Evolutionary conservation across 2,329 filamentous ascomycete species (phyloP).

Genomic region (Claviceps citrina): DNA sequence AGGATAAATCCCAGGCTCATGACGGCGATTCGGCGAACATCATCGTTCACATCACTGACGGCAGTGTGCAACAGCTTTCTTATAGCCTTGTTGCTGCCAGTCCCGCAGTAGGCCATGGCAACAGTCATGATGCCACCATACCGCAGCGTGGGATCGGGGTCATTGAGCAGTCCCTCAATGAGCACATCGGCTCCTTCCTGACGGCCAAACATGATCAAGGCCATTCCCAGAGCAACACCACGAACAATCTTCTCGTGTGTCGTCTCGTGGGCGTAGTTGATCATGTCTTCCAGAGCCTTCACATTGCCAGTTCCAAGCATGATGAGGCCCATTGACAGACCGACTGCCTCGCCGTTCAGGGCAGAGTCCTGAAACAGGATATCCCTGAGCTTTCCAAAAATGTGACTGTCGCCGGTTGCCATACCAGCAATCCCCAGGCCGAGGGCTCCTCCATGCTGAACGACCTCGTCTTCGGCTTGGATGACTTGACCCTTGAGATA

Average conservation of each 20-base stretch:
- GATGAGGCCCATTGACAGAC: constrained; percentile 89
- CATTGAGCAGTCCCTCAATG: constrained; percentile 82
- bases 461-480: constrained; percentile 71
- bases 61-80: constrained; percentile 89
- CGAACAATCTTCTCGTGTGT: constrained; percentile 98
- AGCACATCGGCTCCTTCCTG: constrained; percentile 91
- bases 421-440: constrained; percentile 94
- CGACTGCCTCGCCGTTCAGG: constrained; percentile 91
- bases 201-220: constrained; percentile 92
- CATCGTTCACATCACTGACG: constrained; percentile 95
- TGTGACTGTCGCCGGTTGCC: constrained; percentile 80
- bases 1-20: constrained; percentile 97
- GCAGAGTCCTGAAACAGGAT: constrained; percentile 89
- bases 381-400: constrained; percentile 80
- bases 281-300: constrained; percentile 89
- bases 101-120: constrained; percentile 90
- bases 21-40: constrained; percentile 87
- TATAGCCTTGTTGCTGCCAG: constrained; percentile 95
- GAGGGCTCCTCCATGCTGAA: constrained; percentile 90
- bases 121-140: constrained; percentile 99
- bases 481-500: constrained; percentile 65
- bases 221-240: constrained; percentile 89
- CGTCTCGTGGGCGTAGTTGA: constrained; percentile 92
- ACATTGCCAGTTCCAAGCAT: constrained; percentile 97
- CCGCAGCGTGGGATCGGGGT: constrained; percentile 81